phyloP scores from a whole-genome alignment of 2,329 filamentous ascomycete species.

The Fusarium tanahbumbuense region DNA sequence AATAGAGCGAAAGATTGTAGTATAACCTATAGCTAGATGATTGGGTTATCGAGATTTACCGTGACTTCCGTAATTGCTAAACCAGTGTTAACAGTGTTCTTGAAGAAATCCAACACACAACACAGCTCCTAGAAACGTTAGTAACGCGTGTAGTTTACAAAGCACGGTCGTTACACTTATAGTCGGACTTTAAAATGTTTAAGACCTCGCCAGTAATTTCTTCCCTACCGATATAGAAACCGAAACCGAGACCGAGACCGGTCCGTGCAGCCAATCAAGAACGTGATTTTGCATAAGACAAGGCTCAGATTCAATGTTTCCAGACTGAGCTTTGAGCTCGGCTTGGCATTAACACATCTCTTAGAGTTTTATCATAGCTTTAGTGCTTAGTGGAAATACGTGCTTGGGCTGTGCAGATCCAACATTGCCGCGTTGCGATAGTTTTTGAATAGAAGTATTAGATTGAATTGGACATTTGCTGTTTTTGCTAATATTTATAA shows the following conservation, averaged over 20 bases:
- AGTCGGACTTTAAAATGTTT: not conserved
- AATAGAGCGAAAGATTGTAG: too few relatives aligned
- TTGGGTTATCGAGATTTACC: too few relatives aligned
- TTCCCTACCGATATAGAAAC: not conserved
- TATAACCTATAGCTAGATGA: too few relatives aligned
- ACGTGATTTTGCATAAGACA: not conserved
- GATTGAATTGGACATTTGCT: not conserved
- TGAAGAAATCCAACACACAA: too few relatives aligned
- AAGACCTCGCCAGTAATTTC: not conserved
- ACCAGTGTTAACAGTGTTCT: too few relatives aligned
- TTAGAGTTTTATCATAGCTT: not conserved
- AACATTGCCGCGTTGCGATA: not conserved
- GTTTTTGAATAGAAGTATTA: not conserved
- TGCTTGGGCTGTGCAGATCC: not conserved
- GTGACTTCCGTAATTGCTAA: too few relatives aligned
- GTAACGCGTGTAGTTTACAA: not conserved
- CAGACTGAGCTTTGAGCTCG: conserved; percentile 4
- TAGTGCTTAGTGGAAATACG: conserved; percentile 2
- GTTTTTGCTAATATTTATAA: not conserved
- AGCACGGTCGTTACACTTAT: too few relatives aligned
- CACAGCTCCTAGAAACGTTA: too few relatives aligned
- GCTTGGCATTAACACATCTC: not conserved
- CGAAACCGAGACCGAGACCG: conserved; percentile 14
- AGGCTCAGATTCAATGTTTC: not conserved
- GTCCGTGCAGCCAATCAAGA: not conserved